phyloP scores from a whole-genome alignment of 1,284 basidiomycete genomes.

The Pascua guehoae region DNA sequence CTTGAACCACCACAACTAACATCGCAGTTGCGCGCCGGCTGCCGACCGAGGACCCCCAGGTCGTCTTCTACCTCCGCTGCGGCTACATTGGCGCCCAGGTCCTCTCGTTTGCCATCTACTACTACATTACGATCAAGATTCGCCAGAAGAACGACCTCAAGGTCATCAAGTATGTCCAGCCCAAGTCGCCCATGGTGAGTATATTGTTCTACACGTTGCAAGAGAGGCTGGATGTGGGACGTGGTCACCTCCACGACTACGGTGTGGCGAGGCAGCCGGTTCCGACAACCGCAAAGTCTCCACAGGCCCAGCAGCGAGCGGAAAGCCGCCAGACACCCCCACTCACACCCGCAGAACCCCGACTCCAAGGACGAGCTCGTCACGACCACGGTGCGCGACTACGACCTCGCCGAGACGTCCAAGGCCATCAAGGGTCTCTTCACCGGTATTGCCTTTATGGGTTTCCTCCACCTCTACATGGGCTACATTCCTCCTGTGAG shows the following conservation, averaged over 20 bases:
- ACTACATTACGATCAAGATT: conserved; percentile 20
- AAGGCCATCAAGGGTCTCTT: conserved; percentile 24
- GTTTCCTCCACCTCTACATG: conserved; percentile 24
- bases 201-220: not conserved
- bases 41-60: conserved; percentile 19
- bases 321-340: no score
- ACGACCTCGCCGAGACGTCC: conserved; percentile 22
- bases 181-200: conserved; percentile 22
- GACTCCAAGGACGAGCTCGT: conserved; percentile 23
- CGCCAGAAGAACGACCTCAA: conserved; percentile 22
- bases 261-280: no score
- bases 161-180: conserved; percentile 23
- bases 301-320: no score
- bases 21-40: conserved; percentile 18
- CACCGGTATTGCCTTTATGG: conserved; percentile 20
- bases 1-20: not conserved
- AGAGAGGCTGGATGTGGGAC: not conserved
- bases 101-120: conserved; percentile 18
- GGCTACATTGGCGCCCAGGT: conserved; percentile 15
- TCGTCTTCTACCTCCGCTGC: conserved; percentile 18
- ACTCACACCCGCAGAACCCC: conserved; percentile 13
- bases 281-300: not conserved
- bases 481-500: conserved; percentile 24
- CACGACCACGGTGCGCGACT: conserved; percentile 24
- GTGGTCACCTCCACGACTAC: not conserved